phyloP scores from a whole-genome alignment of 495 filamentous ascomycete species.

The Xylaria grammica region DNA sequence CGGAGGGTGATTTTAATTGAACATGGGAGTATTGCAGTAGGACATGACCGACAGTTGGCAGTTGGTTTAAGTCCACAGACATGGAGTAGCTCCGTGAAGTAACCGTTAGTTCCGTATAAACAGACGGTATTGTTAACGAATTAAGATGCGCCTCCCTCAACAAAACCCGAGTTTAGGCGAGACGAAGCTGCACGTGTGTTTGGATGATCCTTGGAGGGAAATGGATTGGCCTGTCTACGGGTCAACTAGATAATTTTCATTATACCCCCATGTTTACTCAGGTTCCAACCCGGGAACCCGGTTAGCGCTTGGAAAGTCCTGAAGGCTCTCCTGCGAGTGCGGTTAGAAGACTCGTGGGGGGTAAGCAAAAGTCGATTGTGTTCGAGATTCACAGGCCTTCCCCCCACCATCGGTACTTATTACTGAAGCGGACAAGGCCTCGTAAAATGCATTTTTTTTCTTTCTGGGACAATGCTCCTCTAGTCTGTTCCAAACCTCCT shows the following conservation, averaged over 20 bases:
- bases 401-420: conserved; percentile 13
- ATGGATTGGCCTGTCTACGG: neutral
- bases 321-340: neutral
- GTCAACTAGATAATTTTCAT: conserved; percentile 3
- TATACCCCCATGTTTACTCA: conserved; percentile 11
- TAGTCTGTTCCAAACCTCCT: neutral
- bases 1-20: neutral
- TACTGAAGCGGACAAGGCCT: conserved; percentile 3
- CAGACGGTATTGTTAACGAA: conserved; percentile 7
- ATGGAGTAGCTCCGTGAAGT: too few relatives aligned
- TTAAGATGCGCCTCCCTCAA: conserved; percentile 10
- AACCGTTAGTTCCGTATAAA: neutral
- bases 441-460: neutral
- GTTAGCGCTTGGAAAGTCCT: conserved; percentile 3
- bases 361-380: conserved; percentile 7
- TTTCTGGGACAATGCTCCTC: neutral
- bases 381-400: conserved; percentile 15
- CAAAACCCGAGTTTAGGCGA: neutral
- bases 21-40: conserved; percentile 5
- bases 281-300: conserved; percentile 19
- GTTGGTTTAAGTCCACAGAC: conserved; percentile 8
- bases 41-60: neutral
- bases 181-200: conserved; percentile 17
- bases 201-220: conserved; percentile 13
- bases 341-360: conserved; percentile 20